Evolutionary conservation across 2,329 filamentous ascomycete species (phyloP).

Genomic region (Elsinoe australis): DNA sequence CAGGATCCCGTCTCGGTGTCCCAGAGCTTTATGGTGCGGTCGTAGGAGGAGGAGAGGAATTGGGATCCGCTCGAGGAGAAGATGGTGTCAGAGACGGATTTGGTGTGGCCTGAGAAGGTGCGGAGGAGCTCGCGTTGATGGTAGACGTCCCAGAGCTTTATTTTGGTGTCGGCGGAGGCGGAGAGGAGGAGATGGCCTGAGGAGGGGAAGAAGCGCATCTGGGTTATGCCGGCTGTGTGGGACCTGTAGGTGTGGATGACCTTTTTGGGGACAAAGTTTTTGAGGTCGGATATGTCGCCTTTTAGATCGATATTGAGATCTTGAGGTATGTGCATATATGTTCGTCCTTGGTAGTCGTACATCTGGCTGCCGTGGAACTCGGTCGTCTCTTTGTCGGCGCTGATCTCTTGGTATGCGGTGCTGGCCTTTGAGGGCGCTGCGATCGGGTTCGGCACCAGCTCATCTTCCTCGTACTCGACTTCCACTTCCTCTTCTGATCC

Average conservation of each 20-base stretch:
- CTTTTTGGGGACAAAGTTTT: conserved; percentile 94
- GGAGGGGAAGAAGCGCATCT: conserved; percentile 78
- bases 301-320: conserved; percentile 78
- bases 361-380: conserved; percentile 77
- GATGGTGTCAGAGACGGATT: conserved; percentile 79
- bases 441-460: conserved; percentile 51
- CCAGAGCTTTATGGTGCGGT: conserved; percentile 67
- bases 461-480: conserved; percentile 66
- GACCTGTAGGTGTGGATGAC: conserved; percentile 82
- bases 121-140: conserved; percentile 81
- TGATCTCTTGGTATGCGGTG: conserved; percentile 44
- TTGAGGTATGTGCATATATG: conserved; percentile 95
- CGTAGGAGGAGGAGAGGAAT: conserved; percentile 87
- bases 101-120: conserved; percentile 84
- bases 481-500: conserved; percentile 63
- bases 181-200: conserved; percentile 86
- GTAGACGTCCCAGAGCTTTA: conserved; percentile 93
- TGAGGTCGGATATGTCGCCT: conserved; percentile 70
- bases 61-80: conserved; percentile 77
- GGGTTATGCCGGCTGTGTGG: conserved; percentile 72
- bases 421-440: conserved; percentile 52
- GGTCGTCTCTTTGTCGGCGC: conserved; percentile 59
- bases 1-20: conserved; percentile 93
- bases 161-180: conserved; percentile 78
- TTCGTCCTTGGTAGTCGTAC: conserved; percentile 89